Conservation (phyloP, 1,284 basidiomycete species). For the Sanghuangporus baumii region DNA sequence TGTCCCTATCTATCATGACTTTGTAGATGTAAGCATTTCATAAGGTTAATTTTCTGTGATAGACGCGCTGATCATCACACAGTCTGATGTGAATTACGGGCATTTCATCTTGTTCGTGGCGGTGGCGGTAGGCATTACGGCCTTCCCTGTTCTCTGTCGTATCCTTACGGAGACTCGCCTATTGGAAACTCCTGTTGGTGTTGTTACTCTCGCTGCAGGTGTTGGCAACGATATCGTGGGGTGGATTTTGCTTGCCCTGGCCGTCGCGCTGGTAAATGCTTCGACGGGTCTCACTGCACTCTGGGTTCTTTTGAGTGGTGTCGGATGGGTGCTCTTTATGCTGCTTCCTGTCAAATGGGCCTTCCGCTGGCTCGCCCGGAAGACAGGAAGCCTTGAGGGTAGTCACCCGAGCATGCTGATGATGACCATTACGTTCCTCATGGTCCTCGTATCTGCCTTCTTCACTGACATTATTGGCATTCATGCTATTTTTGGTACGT, state of each 20-base stretch:
- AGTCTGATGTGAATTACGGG: slow-evolving; percentile 45
- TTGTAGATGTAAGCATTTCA: slow-evolving; percentile 36
- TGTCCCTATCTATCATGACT: slow-evolving; percentile 57
- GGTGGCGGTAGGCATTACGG: slow-evolving; percentile 59
- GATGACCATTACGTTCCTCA: slow-evolving; percentile 74
- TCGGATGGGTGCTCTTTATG: slow-evolving; percentile 55
- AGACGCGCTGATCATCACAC: not conserved
- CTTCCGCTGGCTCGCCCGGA: slow-evolving; percentile 60
- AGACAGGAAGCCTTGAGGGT: slow-evolving; percentile 71
- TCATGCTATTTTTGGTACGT: slow-evolving; percentile 58
- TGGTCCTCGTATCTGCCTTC: slow-evolving; percentile 78
- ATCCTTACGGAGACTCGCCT: slow-evolving; percentile 41
- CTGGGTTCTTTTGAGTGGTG: slow-evolving; percentile 54
- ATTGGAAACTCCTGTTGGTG: slow-evolving; percentile 61
- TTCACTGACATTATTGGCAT: slow-evolving; percentile 86
- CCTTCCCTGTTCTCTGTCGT: slow-evolving; percentile 64
- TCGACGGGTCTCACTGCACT: slow-evolving; percentile 48
- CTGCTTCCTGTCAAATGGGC: slow-evolving; percentile 62
- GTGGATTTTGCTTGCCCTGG: slow-evolving; percentile 46
- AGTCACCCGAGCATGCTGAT: slow-evolving; percentile 69
- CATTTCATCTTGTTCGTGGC: slow-evolving; percentile 69
- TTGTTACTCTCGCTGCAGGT: slow-evolving; percentile 62
- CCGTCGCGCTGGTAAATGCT: slow-evolving; percentile 61
- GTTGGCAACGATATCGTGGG: slow-evolving; percentile 67
- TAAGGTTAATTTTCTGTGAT: not conserved